Conservation (phyloP, 352 stramenopile genomes). For the Thalassiosira hispida region DNA sequence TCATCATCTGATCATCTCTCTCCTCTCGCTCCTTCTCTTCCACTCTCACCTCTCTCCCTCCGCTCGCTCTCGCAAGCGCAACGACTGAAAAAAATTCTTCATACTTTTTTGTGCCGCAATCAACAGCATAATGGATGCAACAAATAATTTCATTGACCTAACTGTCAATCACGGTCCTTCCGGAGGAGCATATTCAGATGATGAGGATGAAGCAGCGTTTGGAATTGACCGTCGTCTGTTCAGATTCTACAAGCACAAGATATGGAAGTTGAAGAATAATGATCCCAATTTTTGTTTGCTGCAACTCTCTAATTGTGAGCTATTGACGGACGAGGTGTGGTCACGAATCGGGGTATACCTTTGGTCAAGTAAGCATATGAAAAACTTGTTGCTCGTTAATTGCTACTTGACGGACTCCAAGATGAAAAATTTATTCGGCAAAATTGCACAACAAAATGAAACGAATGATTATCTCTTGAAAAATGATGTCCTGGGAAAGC, state of each 20-base stretch:
- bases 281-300: constrained; percentile 31
- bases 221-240: not conserved
- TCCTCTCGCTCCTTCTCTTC: too few relatives aligned
- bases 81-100: too few relatives aligned
- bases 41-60: too few relatives aligned
- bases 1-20: too few relatives aligned
- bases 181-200: constrained; percentile 5
- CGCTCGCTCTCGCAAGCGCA: too few relatives aligned
- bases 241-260: constrained; percentile 13
- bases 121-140: too few relatives aligned
- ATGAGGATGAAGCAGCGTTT: constrained; percentile 21
- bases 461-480: constrained; percentile 26
- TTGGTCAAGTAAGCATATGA: constrained; percentile 23
- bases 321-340: not conserved
- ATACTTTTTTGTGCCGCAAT: too few relatives aligned
- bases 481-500: constrained; percentile 12
- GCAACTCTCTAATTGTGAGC: not conserved
- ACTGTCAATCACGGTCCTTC: too few relatives aligned
- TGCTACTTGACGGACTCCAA: constrained; percentile 9
- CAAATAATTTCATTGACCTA: too few relatives aligned
- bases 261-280: constrained; percentile 39
- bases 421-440: constrained; percentile 32
- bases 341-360: constrained; percentile 24
- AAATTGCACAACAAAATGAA: constrained; percentile 26
- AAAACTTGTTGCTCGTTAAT: not conserved